A percentile compares a stretch with the other conserved stretches of the same genome.
Conservation (phyloP, 768 basidiomycete genomes). For the Boletus sp. region DNA sequence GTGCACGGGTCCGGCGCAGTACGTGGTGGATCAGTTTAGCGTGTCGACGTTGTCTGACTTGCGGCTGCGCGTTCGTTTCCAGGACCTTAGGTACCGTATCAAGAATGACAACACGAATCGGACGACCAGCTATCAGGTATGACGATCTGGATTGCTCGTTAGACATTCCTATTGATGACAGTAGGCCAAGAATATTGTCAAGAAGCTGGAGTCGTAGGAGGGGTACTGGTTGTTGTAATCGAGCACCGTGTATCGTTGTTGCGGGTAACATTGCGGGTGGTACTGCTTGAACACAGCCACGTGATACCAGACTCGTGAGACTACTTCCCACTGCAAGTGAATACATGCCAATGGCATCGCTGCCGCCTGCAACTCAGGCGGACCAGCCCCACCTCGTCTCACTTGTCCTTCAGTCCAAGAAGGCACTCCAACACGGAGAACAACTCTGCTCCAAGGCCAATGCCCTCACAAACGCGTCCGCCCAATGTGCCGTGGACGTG, state of each 20-base stretch:
- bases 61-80: neutral
- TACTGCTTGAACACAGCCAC: conserved; percentile 15
- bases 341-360: conserved; percentile 16
- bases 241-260: neutral
- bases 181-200: conserved; percentile 39
- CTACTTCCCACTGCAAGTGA: neutral
- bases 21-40: conserved; percentile 1
- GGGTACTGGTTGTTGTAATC: neutral
- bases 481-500: conserved; percentile 64
- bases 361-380: conserved; percentile 8
- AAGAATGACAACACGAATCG: conserved; percentile 44
- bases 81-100: conserved; percentile 37
- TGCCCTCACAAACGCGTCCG: conserved; percentile 58
- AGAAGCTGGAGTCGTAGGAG: conserved; percentile 13
- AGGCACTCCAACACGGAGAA: conserved; percentile 75
- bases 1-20: conserved; percentile 35
- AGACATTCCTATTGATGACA: neutral
- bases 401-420: conserved; percentile 78
- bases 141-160: neutral
- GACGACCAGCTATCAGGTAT: conserved; percentile 36
- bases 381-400: conserved; percentile 67
- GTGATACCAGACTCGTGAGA: neutral
- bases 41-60: neutral
- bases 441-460: conserved; percentile 70
- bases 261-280: no score